These are phyloP conservation scores for Monosporozyma servazzii DNA, from an alignment of 805 yeast species.

Conservation along the genomic window DNA sequence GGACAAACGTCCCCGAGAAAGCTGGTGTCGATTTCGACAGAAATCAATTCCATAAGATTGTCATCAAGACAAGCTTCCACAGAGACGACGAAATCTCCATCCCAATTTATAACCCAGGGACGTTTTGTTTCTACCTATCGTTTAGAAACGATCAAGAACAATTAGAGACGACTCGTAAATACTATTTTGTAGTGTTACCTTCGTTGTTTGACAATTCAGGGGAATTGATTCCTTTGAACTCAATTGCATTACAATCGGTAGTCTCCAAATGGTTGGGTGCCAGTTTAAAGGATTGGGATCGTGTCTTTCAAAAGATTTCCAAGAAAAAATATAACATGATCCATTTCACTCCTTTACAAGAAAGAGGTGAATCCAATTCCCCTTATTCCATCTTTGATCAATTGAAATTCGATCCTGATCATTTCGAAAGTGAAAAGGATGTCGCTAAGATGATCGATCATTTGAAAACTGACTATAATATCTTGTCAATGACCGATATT, in stretches of 20 bases:
- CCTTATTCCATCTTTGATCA: conserved; percentile 92
- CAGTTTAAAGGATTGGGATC: conserved; percentile 63
- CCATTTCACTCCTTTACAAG: conserved; percentile 90
- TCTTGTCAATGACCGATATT: conserved; percentile 79
- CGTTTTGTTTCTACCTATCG: conserved; percentile 64
- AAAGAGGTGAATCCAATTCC: conserved; percentile 82
- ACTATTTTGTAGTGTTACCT: conserved; percentile 75
- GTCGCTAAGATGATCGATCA: conserved; percentile 42
- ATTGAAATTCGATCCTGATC: conserved; percentile 56
- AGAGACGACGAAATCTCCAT: conserved; percentile 54
- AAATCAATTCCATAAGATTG: conserved; percentile 41
- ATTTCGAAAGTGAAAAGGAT: conserved; percentile 49
- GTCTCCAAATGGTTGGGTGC: conserved; percentile 90
- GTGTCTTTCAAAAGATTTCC: conserved; percentile 49
- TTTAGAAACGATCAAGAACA: conserved; percentile 36
- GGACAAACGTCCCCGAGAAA: conserved; percentile 61
- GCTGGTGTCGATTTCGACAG: conserved; percentile 43
- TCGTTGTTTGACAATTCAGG: conserved; percentile 45
- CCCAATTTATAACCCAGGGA: conserved; percentile 62
- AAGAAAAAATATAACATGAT: conserved; percentile 87
- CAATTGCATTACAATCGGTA: conserved; percentile 74
- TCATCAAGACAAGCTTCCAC: conserved; percentile 50
- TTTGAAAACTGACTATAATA: conserved; percentile 45
- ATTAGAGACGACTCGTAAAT: conserved; percentile 45
- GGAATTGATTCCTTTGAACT: conserved; percentile 57